Base-by-base conservation (phyloP, 257 asterid species). In the Lavandula angustifolia region DNA sequence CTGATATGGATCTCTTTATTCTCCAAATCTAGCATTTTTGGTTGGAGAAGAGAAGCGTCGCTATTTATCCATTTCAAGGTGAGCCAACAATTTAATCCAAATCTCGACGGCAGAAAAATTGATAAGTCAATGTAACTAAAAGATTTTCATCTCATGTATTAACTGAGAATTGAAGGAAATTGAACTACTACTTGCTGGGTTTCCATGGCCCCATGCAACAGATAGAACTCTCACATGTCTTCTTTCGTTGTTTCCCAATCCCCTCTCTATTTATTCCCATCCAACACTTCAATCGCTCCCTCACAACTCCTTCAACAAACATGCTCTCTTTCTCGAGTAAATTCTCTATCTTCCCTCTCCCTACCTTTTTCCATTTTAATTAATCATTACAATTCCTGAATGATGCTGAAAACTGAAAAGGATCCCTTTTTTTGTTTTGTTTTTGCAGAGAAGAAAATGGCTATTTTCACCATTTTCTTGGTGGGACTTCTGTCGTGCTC, bases 251-350 rank as follows among this genome's bases (percentile, higher is more conserved):
- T 68, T 71, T 66, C 72, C 47, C 64, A 73, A 57, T 54, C 47
- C 57, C 76, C 75, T 59, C 92, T 64, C 91, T 85, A 91, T 91
- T 79, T 87, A 87, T 84, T 81, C 87, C 72, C 77, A 60, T 48
- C 79, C 44, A 58, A 58, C 66, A 54, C 80, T 68, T 59, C 35
- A 48, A 66, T 69, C 82, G 66, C 60, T 51, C 66, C 82, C 81
- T 78, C 83, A 72, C 79, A 67, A 18, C 44, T 61, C 66, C 67
- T 54, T 56, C 75, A 17, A 18, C 69, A 29, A 3, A 33, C 37
- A 52, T 37, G 51, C 74, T 37, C 67, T 43, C 32, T 66, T 3
- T 29, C 56, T 13, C 42, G 7, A 18, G 72, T 68, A 56, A 71
- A 31, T 18, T 60, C 18, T 51, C 48, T 3, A 11, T 18, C 13